These are phyloP conservation scores for Athelia sp. DNA, from an alignment of 1,284 basidiomycete genomes.

Conservation along the genomic window DNA sequence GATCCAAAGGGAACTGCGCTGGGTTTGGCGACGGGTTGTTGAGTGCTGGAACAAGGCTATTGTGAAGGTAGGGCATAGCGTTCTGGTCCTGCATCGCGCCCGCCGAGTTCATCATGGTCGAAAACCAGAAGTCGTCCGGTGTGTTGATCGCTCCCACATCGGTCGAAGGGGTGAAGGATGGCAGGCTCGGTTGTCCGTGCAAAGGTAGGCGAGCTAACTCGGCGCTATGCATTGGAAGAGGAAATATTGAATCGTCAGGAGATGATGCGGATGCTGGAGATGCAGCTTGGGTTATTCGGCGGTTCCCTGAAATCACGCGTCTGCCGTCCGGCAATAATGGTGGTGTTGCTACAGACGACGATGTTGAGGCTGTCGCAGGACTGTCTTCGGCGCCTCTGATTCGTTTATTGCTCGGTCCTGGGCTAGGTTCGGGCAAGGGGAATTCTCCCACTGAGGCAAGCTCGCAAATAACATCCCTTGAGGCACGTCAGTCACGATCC, in stretches of 20 bases:
- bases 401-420: constrained; percentile 48
- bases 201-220: constrained; percentile 53
- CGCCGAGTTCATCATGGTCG: neutral
- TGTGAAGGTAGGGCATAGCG: too few relatives aligned
- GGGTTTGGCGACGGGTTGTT: neutral
- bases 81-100: neutral
- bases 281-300: constrained; percentile 7
- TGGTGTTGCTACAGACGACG: constrained; percentile 5
- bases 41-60: neutral
- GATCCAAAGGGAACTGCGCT: constrained; percentile 17
- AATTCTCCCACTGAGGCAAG: constrained; percentile 63
- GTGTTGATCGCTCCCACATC: neutral
- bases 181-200: constrained; percentile 30
- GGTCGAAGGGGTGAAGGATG: neutral
- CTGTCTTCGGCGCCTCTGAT: constrained; percentile 53
- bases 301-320: constrained; percentile 25
- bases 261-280: constrained; percentile 4
- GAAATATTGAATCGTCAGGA: constrained; percentile 12
- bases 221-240: constrained; percentile 53
- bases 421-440: constrained; percentile 50
- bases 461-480: constrained; percentile 65
- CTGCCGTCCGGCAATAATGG: constrained; percentile 9
- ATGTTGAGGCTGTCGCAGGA: constrained; percentile 9
- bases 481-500: neutral
- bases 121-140: neutral